Percentiles rank a stretch among this genome's conserved stretches.
Conservation (phyloP, 495 filamentous ascomycete species). For the Staphylotrichum tortipilum region DNA sequence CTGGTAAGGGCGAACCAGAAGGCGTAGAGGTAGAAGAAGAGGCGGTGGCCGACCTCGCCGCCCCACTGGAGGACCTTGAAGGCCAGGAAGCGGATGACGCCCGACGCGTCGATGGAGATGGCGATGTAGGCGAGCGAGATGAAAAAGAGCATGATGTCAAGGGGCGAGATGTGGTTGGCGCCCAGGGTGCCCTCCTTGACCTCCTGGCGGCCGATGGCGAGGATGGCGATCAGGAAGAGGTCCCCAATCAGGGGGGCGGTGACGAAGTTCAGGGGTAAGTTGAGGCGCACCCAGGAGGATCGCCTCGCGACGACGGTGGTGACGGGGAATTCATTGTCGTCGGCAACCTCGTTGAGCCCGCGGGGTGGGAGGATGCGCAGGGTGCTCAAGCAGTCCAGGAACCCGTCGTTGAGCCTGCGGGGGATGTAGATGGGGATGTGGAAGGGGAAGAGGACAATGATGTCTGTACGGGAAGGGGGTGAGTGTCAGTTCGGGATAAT, state of each 20-base stretch:
- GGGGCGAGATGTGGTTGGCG: slow-evolving; percentile 48
- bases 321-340: slow-evolving; percentile 7
- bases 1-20: slow-evolving; percentile 59
- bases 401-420: slow-evolving; percentile 32
- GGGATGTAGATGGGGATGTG: slow-evolving; percentile 51
- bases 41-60: slow-evolving; percentile 49
- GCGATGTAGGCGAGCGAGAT: slow-evolving; percentile 64
- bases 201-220: slow-evolving; percentile 52
- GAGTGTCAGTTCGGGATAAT: background rate
- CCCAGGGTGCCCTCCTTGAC: slow-evolving; percentile 55
- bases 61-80: slow-evolving; percentile 59
- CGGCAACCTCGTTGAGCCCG: slow-evolving; percentile 11
- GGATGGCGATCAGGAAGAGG: slow-evolving; percentile 55
- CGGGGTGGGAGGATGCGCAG: slow-evolving; percentile 44
- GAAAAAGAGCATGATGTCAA: slow-evolving; percentile 62
- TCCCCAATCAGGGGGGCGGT: slow-evolving; percentile 58
- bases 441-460: slow-evolving; percentile 57
- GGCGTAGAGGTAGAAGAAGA: slow-evolving; percentile 60
- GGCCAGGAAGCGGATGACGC: slow-evolving; percentile 54
- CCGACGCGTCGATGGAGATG: slow-evolving; percentile 64
- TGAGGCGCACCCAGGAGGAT: slow-evolving; percentile 31
- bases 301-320: too few species aligned
- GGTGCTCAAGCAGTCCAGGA: slow-evolving; percentile 33
- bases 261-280: slow-evolving; percentile 56
- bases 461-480: slow-evolving; percentile 35